Percentiles rank a stretch among this genome's conserved stretches.
Conservation (phyloP, 1,284 basidiomycete species). For the Austropuccinia psidii region DNA sequence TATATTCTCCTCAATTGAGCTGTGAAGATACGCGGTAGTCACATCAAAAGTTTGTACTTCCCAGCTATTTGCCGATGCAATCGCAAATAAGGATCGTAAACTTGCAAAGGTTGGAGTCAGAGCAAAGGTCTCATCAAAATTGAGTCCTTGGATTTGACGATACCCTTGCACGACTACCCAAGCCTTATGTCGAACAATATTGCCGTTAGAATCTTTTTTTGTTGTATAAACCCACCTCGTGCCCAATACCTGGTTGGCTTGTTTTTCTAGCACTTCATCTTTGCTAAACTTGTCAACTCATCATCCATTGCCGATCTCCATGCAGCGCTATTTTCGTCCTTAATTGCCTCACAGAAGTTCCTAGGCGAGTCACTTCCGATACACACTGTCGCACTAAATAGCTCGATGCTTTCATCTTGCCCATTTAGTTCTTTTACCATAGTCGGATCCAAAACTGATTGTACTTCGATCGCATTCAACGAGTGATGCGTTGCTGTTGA, state of each 20-base stretch:
- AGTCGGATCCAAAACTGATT: too few relatives aligned
- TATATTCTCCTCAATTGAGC: neutral
- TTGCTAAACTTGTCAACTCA: neutral
- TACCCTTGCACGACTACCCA: neutral
- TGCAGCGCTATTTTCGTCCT: neutral
- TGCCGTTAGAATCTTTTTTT: neutral
- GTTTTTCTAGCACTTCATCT: neutral
- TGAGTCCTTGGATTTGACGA: neutral
- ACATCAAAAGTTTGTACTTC: neutral
- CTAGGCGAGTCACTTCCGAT: too few relatives aligned
- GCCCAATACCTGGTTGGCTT: neutral
- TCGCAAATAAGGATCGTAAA: neutral
- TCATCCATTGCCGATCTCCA: neutral
- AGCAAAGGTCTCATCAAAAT: neutral
- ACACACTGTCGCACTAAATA: too few relatives aligned
- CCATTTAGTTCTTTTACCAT: too few relatives aligned
- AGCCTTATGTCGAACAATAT: neutral
- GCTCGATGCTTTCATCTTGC: too few relatives aligned
- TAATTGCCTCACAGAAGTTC: neutral
- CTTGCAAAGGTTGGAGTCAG: slow-evolving; percentile 2
- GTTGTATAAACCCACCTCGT: neutral
- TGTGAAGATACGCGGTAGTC: neutral
- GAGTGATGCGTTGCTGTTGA: too few relatives aligned
- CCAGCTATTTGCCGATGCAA: neutral
- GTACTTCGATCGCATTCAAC: too few relatives aligned